Percentiles rank a stretch among this genome's conserved stretches.
Conservation (phyloP, 768 basidiomycete species). For the Clitopilus hobsonii region DNA sequence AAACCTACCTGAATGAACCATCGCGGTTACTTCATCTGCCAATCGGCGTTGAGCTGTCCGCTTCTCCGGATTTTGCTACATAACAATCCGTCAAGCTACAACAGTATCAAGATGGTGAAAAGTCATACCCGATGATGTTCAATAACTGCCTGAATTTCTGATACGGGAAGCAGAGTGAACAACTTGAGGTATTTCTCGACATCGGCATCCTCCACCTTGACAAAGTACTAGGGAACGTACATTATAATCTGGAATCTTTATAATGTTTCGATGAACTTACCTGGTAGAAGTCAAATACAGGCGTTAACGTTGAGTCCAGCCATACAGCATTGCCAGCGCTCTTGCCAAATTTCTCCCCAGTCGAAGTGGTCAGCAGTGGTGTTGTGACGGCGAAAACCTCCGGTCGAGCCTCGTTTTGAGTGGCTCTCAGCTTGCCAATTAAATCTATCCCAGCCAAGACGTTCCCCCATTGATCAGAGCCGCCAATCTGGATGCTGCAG, state of each 20-base stretch:
- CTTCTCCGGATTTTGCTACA: slow-evolving; percentile 35
- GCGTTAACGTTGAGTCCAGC: slow-evolving; percentile 76
- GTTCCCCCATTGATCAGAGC: slow-evolving; percentile 99
- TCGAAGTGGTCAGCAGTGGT: slow-evolving; percentile 85
- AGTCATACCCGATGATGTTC: slow-evolving; percentile 58
- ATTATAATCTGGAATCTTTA: too few species aligned
- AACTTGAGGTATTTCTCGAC: slow-evolving; percentile 75
- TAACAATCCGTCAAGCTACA: too few species aligned
- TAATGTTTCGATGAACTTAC: too few species aligned
- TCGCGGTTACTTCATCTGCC: slow-evolving; percentile 49
- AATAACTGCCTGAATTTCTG: slow-evolving; percentile 54
- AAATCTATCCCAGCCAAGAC: slow-evolving; percentile 92
- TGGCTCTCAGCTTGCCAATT: slow-evolving; percentile 53
- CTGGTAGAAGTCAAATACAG: slow-evolving; percentile 93
- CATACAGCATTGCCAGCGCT: slow-evolving; percentile 95
- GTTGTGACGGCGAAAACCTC: slow-evolving; percentile 79
- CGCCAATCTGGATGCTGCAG: slow-evolving; percentile 89
- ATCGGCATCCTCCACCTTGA: slow-evolving; percentile 75
- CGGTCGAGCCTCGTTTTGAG: slow-evolving; percentile 7
- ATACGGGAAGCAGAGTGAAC: slow-evolving; percentile 70
- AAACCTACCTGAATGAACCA: slow-evolving; percentile 38
- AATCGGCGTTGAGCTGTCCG: slow-evolving; percentile 43
- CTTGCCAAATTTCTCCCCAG: slow-evolving; percentile 96
- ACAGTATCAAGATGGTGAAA: too few species aligned
- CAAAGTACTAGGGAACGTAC: slow-evolving; percentile 94